These are phyloP conservation scores for Spergularia marina DNA, from an alignment of 148 eudicot genomes.

Conservation along the genomic window DNA sequence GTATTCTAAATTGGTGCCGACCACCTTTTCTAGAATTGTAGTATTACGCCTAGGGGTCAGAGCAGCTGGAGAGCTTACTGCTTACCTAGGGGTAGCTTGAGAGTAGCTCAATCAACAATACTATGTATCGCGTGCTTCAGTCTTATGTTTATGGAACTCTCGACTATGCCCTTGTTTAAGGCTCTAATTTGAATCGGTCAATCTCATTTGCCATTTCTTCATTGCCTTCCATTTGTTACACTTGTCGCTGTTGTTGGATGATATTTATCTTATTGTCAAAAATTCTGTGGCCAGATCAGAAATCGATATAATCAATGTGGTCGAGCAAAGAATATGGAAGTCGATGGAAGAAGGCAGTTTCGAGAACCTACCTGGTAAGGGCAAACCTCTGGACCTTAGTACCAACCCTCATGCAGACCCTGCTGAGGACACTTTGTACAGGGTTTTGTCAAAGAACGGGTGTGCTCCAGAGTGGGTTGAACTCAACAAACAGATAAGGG, in stretches of 20 bases:
- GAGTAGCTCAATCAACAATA: neutral
- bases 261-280: neutral
- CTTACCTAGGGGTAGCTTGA: neutral
- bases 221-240: neutral
- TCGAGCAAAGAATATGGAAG: slow-evolving; percentile 82
- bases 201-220: neutral
- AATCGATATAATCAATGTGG: slow-evolving; percentile 71
- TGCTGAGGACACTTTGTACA: slow-evolving; percentile 81
- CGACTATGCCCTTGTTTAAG: neutral
- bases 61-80: neutral
- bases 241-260: neutral
- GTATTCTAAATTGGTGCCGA: no score
- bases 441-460: slow-evolving; percentile 73
- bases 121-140: neutral
- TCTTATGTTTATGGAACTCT: neutral
- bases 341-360: slow-evolving; percentile 96
- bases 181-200: neutral
- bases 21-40: no score
- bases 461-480: slow-evolving; percentile 95
- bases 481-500: slow-evolving; percentile 76
- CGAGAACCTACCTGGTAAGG: slow-evolving; percentile 85
- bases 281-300: slow-evolving; percentile 54
- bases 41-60: no score
- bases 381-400: slow-evolving; percentile 67
- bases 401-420: slow-evolving; percentile 87